Base-by-base conservation (phyloP, 176 grass and related monocot genomes). In the Hordeum marinum region DNA sequence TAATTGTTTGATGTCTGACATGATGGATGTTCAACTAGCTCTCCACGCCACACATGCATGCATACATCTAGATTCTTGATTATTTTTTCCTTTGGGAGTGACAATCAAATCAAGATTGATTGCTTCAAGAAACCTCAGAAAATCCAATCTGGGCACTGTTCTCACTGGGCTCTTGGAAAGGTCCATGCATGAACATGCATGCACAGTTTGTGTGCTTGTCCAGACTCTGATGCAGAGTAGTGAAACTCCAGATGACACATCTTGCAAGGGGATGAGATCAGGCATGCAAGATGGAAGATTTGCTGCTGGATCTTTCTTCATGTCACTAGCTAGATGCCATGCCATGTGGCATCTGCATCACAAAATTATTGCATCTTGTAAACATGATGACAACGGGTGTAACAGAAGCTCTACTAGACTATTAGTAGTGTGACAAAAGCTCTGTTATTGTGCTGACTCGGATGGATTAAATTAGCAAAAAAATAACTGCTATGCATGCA, bases 91-190 rank as follows among this genome's bases (percentile, higher is more conserved):
- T 66, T 5, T 27, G 10, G n/a, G 61, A 67, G 36, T 48, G 63
- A 26, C 48, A 45, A 77, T 77, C 60, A 77, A 27, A 78, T 48
- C 60, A 20, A 68, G 50, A 83, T 61, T 69, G 43, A 58, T 69
- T 70, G 63, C 63, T 68, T 58, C 57, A 66, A 45, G 26, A 40
- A 79, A 45, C 12, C 48, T 55, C 57, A 78, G 55, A 84, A 40
- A 55, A 76, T 80, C 78, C 83, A 85, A 77, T 85, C 71, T 69
- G 7, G 70, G 50, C 29, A 82, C 77, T 82, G 52, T 85, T 85
- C 52, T 18, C 83, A 62, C 70, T 81, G 82, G 69, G 76, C 48
- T 68, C 46, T 61, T 85, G 36, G 20, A 75, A 32, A 18, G 27
- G 68, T 46, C 26, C 59, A 75, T 63, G 12, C 5, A 76, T 76